Evolutionary conservation across 768 basidiomycete genomes (phyloP), one percentile per base, ranked within the genome.

Genomic region (Hericium rajendrae): DNA sequence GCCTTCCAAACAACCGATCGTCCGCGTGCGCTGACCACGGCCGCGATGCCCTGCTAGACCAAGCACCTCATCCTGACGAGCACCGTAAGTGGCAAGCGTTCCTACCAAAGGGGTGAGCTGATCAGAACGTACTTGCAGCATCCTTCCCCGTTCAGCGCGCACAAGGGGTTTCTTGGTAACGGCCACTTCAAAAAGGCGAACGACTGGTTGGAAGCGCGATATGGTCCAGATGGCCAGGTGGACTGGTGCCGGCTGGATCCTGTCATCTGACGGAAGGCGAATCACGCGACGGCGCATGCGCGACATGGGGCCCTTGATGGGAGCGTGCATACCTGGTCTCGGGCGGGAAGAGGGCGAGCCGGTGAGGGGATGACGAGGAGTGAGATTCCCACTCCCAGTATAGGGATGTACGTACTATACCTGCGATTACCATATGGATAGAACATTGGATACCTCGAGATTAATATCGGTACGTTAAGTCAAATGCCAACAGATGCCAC

Each of bases 151-250:
- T 72, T 84, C 16, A 85, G 87, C 54, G 93, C 87, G 3, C 71
- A 78, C 61, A 78, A 78, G 57, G 93, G 94, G 10, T 97, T 94
- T 74, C 69, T 91, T 60, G 92, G 91, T 51, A 94, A 94, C 68
- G 83, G 82, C 52, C 94, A 97, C 72, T 97, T 97, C 74, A 82
- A 77, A 66, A 74, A 79, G 58, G 89, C 92, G 46, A 95, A 97
- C 67, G 79, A 85, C 55, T 97, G 94, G 94, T 73, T 97, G 24
- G 80, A 81, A 67, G 66, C 77, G 57, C 83, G 82, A 64, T 94
- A 97, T 65, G 94, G 93, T 6, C 63, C 74, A 24, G 83, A 82
- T 41, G 83, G 79, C 51, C 75, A 69, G 58, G 85, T 92, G n/a
- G 77, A 90, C 65, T 92, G 89, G 89, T 84, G 84, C 65, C 73